Conservation (phyloP, 2,329 filamentous ascomycete species). For the Pseudogymnoascus verrucosus region DNA sequence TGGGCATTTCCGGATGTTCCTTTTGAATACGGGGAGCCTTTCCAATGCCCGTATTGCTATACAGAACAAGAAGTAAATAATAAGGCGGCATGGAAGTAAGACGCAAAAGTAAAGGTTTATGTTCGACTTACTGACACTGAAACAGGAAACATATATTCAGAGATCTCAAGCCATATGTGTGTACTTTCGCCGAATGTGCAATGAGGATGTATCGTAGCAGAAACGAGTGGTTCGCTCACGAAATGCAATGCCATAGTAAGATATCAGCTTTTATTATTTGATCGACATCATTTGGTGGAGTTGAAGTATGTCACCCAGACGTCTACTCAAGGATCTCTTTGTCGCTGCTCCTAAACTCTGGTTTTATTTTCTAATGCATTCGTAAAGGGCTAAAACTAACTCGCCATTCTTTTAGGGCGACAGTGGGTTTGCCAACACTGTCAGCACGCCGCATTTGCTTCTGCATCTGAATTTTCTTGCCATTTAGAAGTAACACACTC, state of each 20-base stretch:
- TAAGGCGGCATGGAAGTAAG: slow-evolving; percentile 15
- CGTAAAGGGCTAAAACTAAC: not conserved
- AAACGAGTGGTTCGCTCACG: slow-evolving; percentile 28
- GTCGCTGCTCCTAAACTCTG: not conserved
- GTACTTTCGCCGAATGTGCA: slow-evolving; percentile 28
- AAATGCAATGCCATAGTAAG: slow-evolving; percentile 23
- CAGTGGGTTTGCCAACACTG: slow-evolving; percentile 25
- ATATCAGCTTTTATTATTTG: not conserved
- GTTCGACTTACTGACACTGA: not conserved
- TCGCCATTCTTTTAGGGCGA: slow-evolving; percentile 11
- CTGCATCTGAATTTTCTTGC: slow-evolving; percentile 10
- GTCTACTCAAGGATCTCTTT: not conserved
- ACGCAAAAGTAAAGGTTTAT: not conserved
- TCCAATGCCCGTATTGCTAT: slow-evolving; percentile 14
- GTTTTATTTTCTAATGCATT: not conserved
- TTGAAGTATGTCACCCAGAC: not conserved
- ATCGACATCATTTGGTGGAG: not conserved
- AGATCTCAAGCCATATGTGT: slow-evolving; percentile 30
- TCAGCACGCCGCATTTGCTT: slow-evolving; percentile 10
- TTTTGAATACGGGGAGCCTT: slow-evolving; percentile 20
- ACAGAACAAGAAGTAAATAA: slow-evolving; percentile 12
- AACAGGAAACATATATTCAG: slow-evolving; percentile 26
- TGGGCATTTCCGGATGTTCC: slow-evolving; percentile 18
- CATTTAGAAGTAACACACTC: slow-evolving; percentile 16
- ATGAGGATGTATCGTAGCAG: slow-evolving; percentile 24